These are phyloP conservation scores for Auricularia sp. DNA, from an alignment of 768 basidiomycete genomes.

Conservation along the genomic window DNA sequence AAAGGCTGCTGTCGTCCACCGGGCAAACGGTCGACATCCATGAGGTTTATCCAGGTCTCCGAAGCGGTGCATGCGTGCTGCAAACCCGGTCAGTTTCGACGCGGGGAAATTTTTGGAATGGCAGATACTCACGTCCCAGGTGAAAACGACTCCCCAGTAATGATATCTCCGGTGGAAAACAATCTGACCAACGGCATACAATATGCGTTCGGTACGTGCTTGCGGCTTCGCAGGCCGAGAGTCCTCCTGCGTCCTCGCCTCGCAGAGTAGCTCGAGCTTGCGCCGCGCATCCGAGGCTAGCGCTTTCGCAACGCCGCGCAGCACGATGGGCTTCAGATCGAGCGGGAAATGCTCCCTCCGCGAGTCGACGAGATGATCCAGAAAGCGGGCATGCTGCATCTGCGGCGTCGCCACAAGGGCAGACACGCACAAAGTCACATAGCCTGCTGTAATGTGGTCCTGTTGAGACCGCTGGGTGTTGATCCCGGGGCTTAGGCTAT, in stretches of 20 bases:
- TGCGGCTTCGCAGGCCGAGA: background rate
- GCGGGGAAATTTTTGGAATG: background rate
- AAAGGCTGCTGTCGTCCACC: constrained; percentile 40
- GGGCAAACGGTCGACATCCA: constrained; percentile 30
- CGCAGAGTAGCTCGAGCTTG: background rate
- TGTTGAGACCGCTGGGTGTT: background rate
- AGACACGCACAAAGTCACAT: background rate
- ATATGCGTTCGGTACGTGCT: background rate
- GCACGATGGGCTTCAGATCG: background rate
- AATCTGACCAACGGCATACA: background rate
- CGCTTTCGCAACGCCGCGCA: background rate
- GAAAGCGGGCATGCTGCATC: background rate
- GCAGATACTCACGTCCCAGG: background rate
- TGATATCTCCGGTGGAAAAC: background rate
- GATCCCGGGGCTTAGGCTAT: background rate
- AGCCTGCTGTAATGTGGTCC: background rate
- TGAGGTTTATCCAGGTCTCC: constrained; percentile 34
- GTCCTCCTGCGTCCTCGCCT: background rate
- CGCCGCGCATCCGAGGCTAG: background rate
- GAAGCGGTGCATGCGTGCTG: constrained; percentile 25
- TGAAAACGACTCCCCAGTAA: background rate
- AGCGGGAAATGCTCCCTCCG: background rate
- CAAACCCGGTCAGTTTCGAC: background rate
- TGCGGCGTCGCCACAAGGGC: background rate
- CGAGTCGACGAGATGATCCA: background rate